Base-by-base conservation (phyloP, 164 flowering plant species). In the Brasenia schreberi region DNA sequence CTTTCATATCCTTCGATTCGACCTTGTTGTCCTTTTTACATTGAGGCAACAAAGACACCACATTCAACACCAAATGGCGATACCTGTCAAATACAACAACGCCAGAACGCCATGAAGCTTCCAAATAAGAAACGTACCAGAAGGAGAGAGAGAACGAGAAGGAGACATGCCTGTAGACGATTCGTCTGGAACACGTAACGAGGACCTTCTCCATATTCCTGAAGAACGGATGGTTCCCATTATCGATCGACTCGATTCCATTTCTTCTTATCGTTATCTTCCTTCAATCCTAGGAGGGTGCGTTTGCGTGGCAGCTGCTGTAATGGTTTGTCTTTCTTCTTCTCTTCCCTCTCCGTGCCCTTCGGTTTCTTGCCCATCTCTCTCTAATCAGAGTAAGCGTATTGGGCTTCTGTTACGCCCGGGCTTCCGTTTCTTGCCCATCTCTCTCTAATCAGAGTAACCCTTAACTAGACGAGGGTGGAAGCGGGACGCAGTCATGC, bases 21-120 rank as follows among this genome's bases (percentile, higher is more conserved):
- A 94, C 85, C 72, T 94, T 94, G 78, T 77, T 89, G 67, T 94
- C 99, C 80, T 89, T 89, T 90, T 91, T 94, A 69, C 90, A 78
- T 49, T 94, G 97, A 27, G 99, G 97, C 79, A 94, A 76, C 19
- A 91, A 77, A 0, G 95, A 86, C n/a, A 85, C 95, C 75, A 94
- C 56, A 79, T 91, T 91, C 95, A 94, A 73, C 99, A 94, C 91
- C 88, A 94, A 82, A 79, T 94, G 99, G 74, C 97, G 84, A 71
- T 87, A 88, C 87, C 98, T 93, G 63, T 18, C 67, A 43, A 27
- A 7, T 19, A 62, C 19, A 11, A 7, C 61, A 52, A 18, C 64
- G 7, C 17, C 1, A 53, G 12, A 44, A 39, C 23, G 14, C 9
- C 53, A 49, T 7, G 62, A 64, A 59, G 6, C 3, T 12, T 61